Evolutionary conservation across 805 yeast genomes (phyloP), one percentile per base, ranked within the genome.

Genomic region (Clavispora santaluciae): DNA sequence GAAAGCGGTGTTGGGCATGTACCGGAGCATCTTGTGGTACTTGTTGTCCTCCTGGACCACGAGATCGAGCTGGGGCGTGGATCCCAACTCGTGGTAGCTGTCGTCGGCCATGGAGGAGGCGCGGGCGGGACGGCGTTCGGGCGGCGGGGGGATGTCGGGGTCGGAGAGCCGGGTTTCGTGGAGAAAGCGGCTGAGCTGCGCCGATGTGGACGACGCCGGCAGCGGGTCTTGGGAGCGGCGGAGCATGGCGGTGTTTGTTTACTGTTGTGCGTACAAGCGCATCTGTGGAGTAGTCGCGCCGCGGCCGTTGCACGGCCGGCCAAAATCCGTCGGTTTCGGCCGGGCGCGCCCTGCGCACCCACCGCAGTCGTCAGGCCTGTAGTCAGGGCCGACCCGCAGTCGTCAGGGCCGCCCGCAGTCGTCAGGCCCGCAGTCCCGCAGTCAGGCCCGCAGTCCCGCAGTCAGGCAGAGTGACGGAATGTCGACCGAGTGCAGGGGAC

Each of bases 1-100:
- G 46, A 67, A 68, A 7, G 60, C 64, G 2, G 48, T 26, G 39
- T 66, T 68, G 15, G 64, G 64, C 31, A 53, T 40, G 45, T 68
- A 68, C 42, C 57, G 61, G 26, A 68, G 54, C 41, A 59, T 59
- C 22, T 56, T 56, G 37, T 64, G 61, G 45, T 64, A 68, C n/a
- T 39, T 18, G 33, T 31, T 20, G 34, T 42, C 36, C 20, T 43
- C 40, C 33, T 40, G 40, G 17, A 46, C 37, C 6, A 23, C 17
- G 22, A 48, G 33, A 39, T 46, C 38, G 28, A 48, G 33, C 13
- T 43, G 41, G n/a, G 52, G 52, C 3, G 46, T 40, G 5, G 50
- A 43, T 6, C 40, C 52, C 28, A 43, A 28, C 12, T 28, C 31
- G 9, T 28, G 20, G 20, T 28, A 28, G n/a, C 9, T 28, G 11